A percentile compares a stretch with the other conserved stretches of the same genome.
These are phyloP conservation scores for Auriscalpium microsporum DNA, from an alignment of 768 basidiomycete species.

Conservation along the genomic window DNA sequence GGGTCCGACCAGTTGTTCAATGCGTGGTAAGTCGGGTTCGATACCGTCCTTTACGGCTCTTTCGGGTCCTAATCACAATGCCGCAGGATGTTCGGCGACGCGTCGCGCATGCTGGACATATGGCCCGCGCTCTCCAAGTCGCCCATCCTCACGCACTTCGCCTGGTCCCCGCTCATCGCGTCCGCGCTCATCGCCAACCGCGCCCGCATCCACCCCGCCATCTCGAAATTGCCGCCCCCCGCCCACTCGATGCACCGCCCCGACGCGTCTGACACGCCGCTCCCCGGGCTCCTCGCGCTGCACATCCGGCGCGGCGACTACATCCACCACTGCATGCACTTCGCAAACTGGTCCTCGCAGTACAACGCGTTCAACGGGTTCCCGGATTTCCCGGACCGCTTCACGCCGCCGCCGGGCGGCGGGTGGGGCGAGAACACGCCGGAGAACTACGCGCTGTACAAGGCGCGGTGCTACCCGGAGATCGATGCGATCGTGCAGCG, in stretches of 20 bases:
- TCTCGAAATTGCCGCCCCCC: neutral
- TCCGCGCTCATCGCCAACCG: conserved; percentile 27
- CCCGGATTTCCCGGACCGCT: conserved; percentile 31
- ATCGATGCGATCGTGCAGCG: conserved; percentile 32
- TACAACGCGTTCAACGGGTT: conserved; percentile 39
- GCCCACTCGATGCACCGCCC: neutral
- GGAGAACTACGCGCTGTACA: conserved; percentile 22
- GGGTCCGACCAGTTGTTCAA: conserved; percentile 27
- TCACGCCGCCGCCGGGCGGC: conserved; percentile 22
- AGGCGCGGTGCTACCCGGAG: conserved; percentile 34
- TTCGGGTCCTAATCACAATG: neutral
- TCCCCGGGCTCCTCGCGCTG: conserved; percentile 35
- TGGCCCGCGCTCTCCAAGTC: conserved; percentile 27
- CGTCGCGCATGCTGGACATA: conserved; percentile 25
- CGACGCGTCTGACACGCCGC: conserved; percentile 6
- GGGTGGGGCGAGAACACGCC: conserved; percentile 12
- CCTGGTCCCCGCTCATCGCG: conserved; percentile 30
- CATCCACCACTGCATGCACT: conserved; percentile 30
- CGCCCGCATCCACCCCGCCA: conserved; percentile 5
- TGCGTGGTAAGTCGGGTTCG: conserved; percentile 22
- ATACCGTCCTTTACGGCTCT: neutral
- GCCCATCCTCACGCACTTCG: conserved; percentile 28
- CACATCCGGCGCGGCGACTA: conserved; percentile 47
- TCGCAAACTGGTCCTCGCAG: conserved; percentile 25
- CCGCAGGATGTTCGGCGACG: conserved; percentile 26